A percentile compares a stretch with the other conserved stretches of the same genome.
Evolutionary conservation across 495 filamentous ascomycete species (phyloP).

Genomic region (Jackrogersella multiformis): DNA sequence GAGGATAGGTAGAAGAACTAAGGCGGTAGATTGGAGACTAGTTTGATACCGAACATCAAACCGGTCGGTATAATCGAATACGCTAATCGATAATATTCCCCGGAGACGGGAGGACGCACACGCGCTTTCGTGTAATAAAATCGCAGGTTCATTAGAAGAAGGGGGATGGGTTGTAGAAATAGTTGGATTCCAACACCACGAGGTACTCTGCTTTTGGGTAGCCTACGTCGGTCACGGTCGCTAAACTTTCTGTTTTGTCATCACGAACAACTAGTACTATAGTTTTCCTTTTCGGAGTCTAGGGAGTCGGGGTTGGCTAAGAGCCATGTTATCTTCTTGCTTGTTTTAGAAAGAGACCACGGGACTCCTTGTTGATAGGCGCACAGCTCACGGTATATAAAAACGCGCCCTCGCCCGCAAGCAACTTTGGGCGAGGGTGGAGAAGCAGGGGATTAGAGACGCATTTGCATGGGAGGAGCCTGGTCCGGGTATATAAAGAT

Average conservation of each 20-base stretch:
- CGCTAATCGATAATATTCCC: conserved; percentile 19
- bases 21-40: background rate
- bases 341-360: conserved; percentile 9
- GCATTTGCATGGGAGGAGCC: conserved; percentile 7
- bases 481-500: conserved; percentile 3
- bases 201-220: conserved; percentile 1
- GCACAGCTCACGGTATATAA: conserved; percentile 9
- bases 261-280: conserved; percentile 22
- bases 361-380: conserved; percentile 10
- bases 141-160: background rate
- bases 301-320: conserved; percentile 9
- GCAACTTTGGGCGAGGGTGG: background rate
- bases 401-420: background rate
- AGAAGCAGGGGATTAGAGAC: background rate
- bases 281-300: conserved; percentile 15
- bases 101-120: conserved; percentile 7
- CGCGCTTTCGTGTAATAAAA: conserved; percentile 4
- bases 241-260: conserved; percentile 16
- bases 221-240: conserved; percentile 17
- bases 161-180: conserved; percentile 11
- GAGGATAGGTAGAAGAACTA: conserved; percentile 25
- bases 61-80: conserved; percentile 1
- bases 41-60: background rate
- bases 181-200: conserved; percentile 10
- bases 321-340: conserved; percentile 1